Conservation (phyloP, 2,329 filamentous ascomycete genomes). For the Colletotrichum cordylinicola region DNA sequence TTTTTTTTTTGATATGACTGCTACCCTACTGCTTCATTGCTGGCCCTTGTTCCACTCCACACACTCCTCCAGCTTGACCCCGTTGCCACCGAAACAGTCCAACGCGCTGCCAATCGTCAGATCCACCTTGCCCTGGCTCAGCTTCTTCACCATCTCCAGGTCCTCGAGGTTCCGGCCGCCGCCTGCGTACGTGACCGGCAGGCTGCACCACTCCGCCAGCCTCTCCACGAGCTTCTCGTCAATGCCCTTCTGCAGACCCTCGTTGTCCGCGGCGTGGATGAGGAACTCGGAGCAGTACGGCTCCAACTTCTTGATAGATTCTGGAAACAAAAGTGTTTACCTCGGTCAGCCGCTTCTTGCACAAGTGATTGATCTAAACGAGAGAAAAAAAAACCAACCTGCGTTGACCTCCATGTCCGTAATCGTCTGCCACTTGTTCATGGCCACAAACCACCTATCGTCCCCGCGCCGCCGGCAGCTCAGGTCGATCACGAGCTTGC, state of each 20-base stretch:
- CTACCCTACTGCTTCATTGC: slow-evolving; percentile 21
- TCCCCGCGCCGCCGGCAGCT: slow-evolving; percentile 80
- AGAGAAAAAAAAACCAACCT: slow-evolving; percentile 52
- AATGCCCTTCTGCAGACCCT: slow-evolving; percentile 90
- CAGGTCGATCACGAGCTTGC: slow-evolving; percentile 90
- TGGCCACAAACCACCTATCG: slow-evolving; percentile 91
- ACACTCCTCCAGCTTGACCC: slow-evolving; percentile 88
- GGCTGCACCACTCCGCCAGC: slow-evolving; percentile 84
- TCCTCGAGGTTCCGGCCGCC: slow-evolving; percentile 86
- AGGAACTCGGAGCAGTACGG: slow-evolving; percentile 96
- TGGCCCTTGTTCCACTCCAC: slow-evolving; percentile 77
- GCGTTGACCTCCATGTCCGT: slow-evolving; percentile 94
- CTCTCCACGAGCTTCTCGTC: slow-evolving; percentile 82
- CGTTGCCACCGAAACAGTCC: slow-evolving; percentile 91
- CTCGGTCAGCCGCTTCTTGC: neutral
- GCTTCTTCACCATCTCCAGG: slow-evolving; percentile 77
- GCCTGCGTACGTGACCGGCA: slow-evolving; percentile 95
- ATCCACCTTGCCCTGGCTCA: slow-evolving; percentile 85
- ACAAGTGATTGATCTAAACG: neutral
- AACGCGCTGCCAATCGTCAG: slow-evolving; percentile 95
- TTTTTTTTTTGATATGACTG: neutral
- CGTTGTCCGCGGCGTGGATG: slow-evolving; percentile 96
- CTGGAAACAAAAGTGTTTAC: slow-evolving; percentile 47
- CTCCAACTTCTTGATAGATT: slow-evolving; percentile 80
- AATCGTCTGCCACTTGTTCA: slow-evolving; percentile 98